These are phyloP conservation scores for Polymyxa betae DNA, from an alignment of 208 protist species.

Conservation along the genomic window DNA sequence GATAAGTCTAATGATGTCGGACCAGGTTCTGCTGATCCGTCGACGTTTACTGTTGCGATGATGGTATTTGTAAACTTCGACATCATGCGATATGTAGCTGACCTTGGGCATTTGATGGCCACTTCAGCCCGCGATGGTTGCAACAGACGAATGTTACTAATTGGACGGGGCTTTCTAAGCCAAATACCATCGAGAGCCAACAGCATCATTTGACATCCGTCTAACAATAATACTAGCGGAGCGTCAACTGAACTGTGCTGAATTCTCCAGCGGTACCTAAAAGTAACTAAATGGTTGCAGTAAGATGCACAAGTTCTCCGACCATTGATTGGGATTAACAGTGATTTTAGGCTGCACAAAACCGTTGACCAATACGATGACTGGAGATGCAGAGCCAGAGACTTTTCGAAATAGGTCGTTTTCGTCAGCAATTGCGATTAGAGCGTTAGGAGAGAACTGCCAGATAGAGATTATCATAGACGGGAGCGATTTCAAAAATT, in stretches of 20 bases:
- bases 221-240: background rate
- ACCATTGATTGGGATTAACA: background rate
- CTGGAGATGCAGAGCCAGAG: background rate
- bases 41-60: background rate
- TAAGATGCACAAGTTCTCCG: too few species aligned
- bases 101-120: background rate
- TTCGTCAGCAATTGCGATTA: background rate
- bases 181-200: background rate
- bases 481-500: background rate
- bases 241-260: too few species aligned
- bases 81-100: background rate
- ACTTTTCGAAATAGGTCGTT: background rate
- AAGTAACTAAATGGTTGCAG: too few species aligned
- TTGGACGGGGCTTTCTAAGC: background rate
- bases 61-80: background rate
- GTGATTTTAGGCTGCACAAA: background rate
- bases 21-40: background rate
- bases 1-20: background rate
- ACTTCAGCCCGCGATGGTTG: background rate
- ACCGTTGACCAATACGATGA: background rate
- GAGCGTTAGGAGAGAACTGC: background rate
- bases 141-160: background rate
- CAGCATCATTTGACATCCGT: background rate
- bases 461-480: background rate
- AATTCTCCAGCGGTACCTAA: too few species aligned